Evolutionary conservation across 306 rosid species (phyloP), one percentile per base, ranked within the genome.

Genomic region (Inga oerstediana): DNA sequence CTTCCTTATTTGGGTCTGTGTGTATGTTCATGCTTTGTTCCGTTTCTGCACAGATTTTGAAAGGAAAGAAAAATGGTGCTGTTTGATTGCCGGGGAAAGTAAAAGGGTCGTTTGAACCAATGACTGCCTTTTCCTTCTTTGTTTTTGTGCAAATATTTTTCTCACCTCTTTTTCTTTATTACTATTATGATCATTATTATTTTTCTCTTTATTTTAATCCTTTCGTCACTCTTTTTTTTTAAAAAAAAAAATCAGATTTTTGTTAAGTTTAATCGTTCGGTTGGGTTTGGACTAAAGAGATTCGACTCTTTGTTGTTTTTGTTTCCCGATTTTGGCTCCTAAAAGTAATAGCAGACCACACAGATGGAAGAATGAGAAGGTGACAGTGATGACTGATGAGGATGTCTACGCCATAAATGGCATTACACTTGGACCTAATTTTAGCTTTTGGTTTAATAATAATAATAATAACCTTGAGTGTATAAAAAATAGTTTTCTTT

Each of bases 251-350:
- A 4, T 66, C 48, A 34, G 78, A 39, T 49, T 64, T 39, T 79
- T 78, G 7, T 41, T 32, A 46, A 45, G 75, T 85, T 88, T 72
- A 80, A 54, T 44, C 76, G 32, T 81, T 88, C 83, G 78, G 80
- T 72, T 86, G 76, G 85, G 83, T 87, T 88, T 86, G 88, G 85
- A 89, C 66, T 81, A 78, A 75, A 58, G 68, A 75, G 78, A 87
- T 84, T 85, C 88, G 89, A 80, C 79, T 66, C 92, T 62, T 73
- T 84, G 85, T 37, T 79, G 43, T 20, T 59, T 49, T 78, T 62
- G 87, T 66, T 88, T 86, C 95, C 95, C 98, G 92, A 67, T 58
- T 88, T 89, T 72, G 79, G 88, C 90, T 92, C 95, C 97, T 89
- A 80, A 77, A 87, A 89, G 81, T 80, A 83, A 86, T 89, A 80